Conservation (phyloP, 345 rosid genomes). For the Pugionium cornutum region DNA sequence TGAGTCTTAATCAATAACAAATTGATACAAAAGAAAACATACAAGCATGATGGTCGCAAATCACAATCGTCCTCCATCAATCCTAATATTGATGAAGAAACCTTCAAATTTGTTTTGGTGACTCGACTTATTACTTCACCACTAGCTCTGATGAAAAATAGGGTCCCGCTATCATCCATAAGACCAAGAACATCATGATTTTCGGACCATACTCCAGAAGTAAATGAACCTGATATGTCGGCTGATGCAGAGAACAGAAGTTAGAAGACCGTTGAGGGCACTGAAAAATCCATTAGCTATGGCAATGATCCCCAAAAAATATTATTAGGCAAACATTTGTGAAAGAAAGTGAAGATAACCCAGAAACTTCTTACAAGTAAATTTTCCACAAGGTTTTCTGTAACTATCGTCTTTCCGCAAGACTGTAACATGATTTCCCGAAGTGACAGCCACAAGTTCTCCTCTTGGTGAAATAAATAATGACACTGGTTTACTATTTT, state of each 20-base stretch:
- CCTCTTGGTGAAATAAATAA: conserved; percentile 75
- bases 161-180: conserved; percentile 58
- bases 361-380: conserved; percentile 51
- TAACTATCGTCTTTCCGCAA: conserved; percentile 73
- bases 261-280: conserved; percentile 26
- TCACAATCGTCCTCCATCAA: conserved; percentile 55
- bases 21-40: conserved; percentile 39
- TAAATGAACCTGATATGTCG: conserved; percentile 49
- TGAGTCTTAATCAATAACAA: conserved; percentile 28
- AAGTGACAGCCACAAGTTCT: conserved; percentile 78
- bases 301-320: background rate
- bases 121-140: conserved; percentile 79
- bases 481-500: conserved; percentile 46
- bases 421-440: conserved; percentile 68
- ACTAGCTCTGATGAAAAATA: conserved; percentile 75
- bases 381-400: conserved; percentile 62
- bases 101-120: conserved; percentile 58
- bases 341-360: conserved; percentile 24
- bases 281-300: conserved; percentile 2
- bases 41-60: conserved; percentile 62
- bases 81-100: conserved; percentile 64
- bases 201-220: conserved; percentile 86
- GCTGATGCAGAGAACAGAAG: conserved; percentile 51
- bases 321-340: conserved; percentile 7
- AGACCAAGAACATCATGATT: conserved; percentile 79